A percentile compares a stretch with the other conserved stretches of the same genome.
Evolutionary conservation across 2,329 filamentous ascomycete species (phyloP).

Genomic region (Elsinoe arachidis): DNA sequence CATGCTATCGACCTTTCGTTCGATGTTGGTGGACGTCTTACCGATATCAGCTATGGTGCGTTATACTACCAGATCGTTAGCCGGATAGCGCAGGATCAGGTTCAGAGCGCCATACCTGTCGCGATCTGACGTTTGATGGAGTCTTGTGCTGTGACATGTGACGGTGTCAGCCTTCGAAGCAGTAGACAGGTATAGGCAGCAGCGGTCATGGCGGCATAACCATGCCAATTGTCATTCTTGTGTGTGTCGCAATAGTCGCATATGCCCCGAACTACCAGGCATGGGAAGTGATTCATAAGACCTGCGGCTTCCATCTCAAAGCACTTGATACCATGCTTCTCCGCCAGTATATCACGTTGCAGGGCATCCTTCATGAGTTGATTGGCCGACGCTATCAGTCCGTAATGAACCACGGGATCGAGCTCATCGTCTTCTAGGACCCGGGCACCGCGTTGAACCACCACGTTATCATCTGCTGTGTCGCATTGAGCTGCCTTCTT

Average conservation of each 20-base stretch:
- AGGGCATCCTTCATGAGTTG: slow-evolving; percentile 15
- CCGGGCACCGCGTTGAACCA: background rate
- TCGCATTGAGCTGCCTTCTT: background rate
- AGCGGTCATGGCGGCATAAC: slow-evolving; percentile 19
- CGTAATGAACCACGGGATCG: slow-evolving; percentile 28
- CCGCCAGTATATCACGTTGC: background rate
- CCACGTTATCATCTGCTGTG: background rate
- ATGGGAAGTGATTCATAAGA: slow-evolving; percentile 16
- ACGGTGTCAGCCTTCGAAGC: background rate
- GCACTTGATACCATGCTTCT: slow-evolving; percentile 13
- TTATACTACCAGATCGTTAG: no score
- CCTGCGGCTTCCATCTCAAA: slow-evolving; percentile 18
- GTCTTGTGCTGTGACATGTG: background rate
- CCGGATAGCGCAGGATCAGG: no score
- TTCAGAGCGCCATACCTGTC: background rate
- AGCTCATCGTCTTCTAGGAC: slow-evolving; percentile 14
- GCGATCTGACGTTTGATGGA: background rate
- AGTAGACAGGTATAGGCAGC: slow-evolving; percentile 19
- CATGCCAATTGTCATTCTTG: slow-evolving; percentile 21
- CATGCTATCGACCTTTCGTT: no score
- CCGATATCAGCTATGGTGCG: no score
- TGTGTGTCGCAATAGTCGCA: slow-evolving; percentile 22
- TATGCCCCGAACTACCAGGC: slow-evolving; percentile 21
- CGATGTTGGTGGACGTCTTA: no score
- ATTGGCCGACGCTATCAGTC: slow-evolving; percentile 33